These are phyloP conservation scores for Saccharomycopsis sp. DNA, from an alignment of 805 yeast species.

Conservation along the genomic window DNA sequence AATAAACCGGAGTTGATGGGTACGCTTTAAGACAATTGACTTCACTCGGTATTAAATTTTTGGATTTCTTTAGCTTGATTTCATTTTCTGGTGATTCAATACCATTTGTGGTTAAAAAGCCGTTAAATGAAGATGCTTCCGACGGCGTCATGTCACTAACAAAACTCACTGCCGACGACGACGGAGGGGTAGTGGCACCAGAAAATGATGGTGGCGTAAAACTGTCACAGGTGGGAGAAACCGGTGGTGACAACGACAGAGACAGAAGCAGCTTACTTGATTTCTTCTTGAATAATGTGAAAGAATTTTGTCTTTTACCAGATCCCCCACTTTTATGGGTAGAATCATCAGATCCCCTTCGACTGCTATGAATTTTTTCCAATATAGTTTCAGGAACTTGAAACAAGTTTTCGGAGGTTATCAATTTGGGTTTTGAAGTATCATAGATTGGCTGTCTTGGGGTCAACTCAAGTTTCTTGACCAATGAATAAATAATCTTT, in stretches of 20 bases:
- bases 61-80: neutral
- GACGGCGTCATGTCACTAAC: neutral
- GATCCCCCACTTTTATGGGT: neutral
- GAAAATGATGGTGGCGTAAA: neutral
- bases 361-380: neutral
- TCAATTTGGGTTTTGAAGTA: neutral
- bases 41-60: constrained; percentile 1
- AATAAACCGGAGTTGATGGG: constrained; percentile 3
- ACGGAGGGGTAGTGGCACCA: neutral
- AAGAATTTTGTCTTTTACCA: neutral
- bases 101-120: neutral
- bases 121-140: neutral
- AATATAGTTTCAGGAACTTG: neutral
- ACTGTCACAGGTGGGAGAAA: neutral
- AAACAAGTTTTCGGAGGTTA: neutral
- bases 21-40: constrained; percentile 2
- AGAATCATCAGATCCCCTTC: neutral
- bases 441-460: constrained; percentile 3
- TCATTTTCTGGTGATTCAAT: neutral
- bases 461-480: neutral
- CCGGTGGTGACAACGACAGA: no score
- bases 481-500: neutral
- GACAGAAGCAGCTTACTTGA: no score
- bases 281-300: neutral
- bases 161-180: constrained; percentile 1